Conservation (phyloP, 2,329 filamentous ascomycete species). For the Penicillium digitatum region DNA sequence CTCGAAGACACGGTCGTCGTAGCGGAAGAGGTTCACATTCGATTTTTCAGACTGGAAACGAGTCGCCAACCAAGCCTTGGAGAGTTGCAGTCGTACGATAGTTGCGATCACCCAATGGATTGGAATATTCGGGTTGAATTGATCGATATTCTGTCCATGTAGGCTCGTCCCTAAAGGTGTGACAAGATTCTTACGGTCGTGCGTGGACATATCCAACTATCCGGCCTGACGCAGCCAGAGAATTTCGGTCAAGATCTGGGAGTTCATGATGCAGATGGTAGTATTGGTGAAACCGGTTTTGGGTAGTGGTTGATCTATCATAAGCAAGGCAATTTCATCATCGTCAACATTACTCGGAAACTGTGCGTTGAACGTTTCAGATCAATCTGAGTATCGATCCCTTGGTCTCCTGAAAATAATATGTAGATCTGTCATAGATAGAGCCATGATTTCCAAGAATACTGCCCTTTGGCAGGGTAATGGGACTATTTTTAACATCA, state of each 20-base stretch:
- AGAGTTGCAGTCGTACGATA: conserved; percentile 61
- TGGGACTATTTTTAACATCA: background rate
- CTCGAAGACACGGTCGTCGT: conserved; percentile 58
- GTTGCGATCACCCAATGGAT: conserved; percentile 61
- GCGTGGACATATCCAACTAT: background rate
- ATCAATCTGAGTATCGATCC: conserved; percentile 24
- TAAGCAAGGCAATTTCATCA: conserved; percentile 18
- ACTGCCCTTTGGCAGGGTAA: background rate
- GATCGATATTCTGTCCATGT: conserved; percentile 21
- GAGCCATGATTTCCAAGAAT: background rate
- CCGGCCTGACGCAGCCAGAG: conserved; percentile 8
- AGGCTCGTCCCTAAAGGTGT: conserved; percentile 27
- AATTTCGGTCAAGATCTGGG: conserved; percentile 14
- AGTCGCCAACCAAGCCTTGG: conserved; percentile 59
- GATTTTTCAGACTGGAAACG: conserved; percentile 10
- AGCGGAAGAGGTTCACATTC: background rate
- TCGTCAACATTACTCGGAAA: conserved; percentile 26
- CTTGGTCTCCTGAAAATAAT: conserved; percentile 28
- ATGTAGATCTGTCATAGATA: conserved; percentile 19
- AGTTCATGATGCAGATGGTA: conserved; percentile 21
- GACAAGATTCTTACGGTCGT: conserved; percentile 21
- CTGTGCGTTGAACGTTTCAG: conserved; percentile 22
- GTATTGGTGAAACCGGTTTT: conserved; percentile 24
- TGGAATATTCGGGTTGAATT: conserved; percentile 40
- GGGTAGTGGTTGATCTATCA: conserved; percentile 7